Base-by-base conservation (phyloP, 2,329 filamentous ascomycete species). In the Rutstroemia sp. region DNA sequence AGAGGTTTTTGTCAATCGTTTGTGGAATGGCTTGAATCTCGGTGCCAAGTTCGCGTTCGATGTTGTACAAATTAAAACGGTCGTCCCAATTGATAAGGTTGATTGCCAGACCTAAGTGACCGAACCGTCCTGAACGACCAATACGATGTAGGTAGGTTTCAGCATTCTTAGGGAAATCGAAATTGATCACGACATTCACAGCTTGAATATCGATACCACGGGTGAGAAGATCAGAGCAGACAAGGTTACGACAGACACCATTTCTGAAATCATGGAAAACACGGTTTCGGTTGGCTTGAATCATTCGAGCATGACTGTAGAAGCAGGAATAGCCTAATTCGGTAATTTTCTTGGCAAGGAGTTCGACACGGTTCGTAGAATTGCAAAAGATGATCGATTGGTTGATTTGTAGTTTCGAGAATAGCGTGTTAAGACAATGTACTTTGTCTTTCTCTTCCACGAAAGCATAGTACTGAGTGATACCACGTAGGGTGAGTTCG, bases 341-440 rank as follows among this genome's bases (percentile, higher is more conserved):
- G 48, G 95, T 99, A 69, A 99, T 99, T 75, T 99, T 99, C 80
- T 99, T 99, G 51, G 94, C 94, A 25, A 99, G 82, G 53, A 99
- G 80, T 74, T 99, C 94, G 59, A 99, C 94, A 63, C 94, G 89
- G 73, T 97, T 97, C 54, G 94, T 99, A 42, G 94, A 99, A 75
- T 99, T 99, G 77, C 94, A 99, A 78, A 99, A 99, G 71, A 99
- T 99, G 76, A 99, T 99, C 61, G 95, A 99, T 77, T 99, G 94
- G 76, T 99, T 99, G 76, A 99, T 99, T 74, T 99, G 92, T 16
- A 99, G 84, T 75, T 96, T 96, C 65, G 92, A 96, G 78, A 99
- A 99, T 61, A 99, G 86, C 0, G 94, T 99, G 77, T 99, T 99
- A 63, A 99, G 77, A 72, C 94, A 99, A 76, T 99, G 95, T 19